Evolutionary conservation across 495 filamentous ascomycete species (phyloP).

Genomic region (Penicillium argentinense): DNA sequence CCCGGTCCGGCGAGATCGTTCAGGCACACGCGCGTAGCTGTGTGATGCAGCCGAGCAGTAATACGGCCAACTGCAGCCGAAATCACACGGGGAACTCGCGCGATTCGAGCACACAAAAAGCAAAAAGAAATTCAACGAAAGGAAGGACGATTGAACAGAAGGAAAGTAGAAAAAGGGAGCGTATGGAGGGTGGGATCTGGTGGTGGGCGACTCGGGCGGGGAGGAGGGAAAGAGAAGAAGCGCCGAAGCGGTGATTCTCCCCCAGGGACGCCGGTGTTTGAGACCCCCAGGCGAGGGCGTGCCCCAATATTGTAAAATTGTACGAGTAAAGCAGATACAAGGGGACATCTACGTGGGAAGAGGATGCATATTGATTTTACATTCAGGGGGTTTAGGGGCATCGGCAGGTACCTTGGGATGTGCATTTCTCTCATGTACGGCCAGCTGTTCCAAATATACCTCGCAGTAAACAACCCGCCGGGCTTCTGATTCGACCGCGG

Average conservation of each 20-base stretch:
- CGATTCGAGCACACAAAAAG: constrained; percentile 14
- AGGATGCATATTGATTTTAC: too few relatives aligned
- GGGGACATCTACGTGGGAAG: too few relatives aligned
- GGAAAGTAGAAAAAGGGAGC: constrained; percentile 12
- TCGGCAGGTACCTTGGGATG: too few relatives aligned
- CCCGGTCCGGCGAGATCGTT: constrained; percentile 13
- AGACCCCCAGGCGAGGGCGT: constrained; percentile 1
- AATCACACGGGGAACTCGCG: constrained; percentile 10
- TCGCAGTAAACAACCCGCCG: too few relatives aligned
- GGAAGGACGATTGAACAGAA: constrained; percentile 10
- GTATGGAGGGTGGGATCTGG: constrained; percentile 10
- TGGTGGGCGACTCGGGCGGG: constrained; percentile 26
- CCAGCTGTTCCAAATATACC: too few relatives aligned
- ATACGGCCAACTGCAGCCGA: constrained; percentile 21
- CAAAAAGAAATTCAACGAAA: constrained; percentile 12
- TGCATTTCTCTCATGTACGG: too few relatives aligned
- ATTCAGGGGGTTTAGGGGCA: too few relatives aligned
- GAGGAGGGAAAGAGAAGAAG: constrained; percentile 22
- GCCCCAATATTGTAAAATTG: too few relatives aligned
- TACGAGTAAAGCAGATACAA: too few relatives aligned
- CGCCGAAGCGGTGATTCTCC: constrained; percentile 12
- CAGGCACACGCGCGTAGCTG: constrained; percentile 17
- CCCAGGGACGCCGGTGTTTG: constrained; percentile 19
- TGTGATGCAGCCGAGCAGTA: constrained; percentile 23
- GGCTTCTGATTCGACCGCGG: too few relatives aligned